Evolutionary conservation across 305 asterid genomes (phyloP).

Genomic region (Ilex paraguariensis): DNA sequence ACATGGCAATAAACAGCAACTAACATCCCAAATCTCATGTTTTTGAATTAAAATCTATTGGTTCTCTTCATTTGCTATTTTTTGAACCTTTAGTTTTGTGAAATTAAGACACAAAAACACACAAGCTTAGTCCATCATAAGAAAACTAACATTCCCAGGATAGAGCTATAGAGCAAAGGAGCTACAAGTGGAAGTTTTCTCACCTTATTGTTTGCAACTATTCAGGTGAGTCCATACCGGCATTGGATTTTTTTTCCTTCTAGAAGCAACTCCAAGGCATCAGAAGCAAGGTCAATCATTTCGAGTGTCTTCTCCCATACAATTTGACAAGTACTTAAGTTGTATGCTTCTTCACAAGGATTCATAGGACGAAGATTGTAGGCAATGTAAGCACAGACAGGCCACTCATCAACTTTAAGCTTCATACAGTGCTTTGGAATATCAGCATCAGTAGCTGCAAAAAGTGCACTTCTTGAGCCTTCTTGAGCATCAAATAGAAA

Average conservation of each 20-base stretch:
- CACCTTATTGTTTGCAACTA: too few species aligned
- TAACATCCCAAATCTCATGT: too few species aligned
- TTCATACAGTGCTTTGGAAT: slow-evolving; percentile 2
- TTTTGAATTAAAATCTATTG: too few species aligned
- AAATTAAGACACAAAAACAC: too few species aligned
- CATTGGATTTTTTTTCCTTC: slow-evolving; percentile 8
- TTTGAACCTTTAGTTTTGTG: too few species aligned
- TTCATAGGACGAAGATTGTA: neutral
- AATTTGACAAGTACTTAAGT: neutral
- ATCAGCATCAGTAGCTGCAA: slow-evolving; percentile 14
- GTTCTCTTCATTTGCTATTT: too few species aligned
- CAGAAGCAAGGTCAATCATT: slow-evolving; percentile 9
- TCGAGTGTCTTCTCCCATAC: slow-evolving; percentile 13
- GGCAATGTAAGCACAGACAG: slow-evolving; percentile 11
- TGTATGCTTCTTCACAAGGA: slow-evolving; percentile 12
- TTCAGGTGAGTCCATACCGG: neutral
- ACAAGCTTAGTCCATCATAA: too few species aligned
- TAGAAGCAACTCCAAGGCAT: slow-evolving; percentile 6
- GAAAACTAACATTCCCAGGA: too few species aligned
- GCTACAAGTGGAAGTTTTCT: too few species aligned
- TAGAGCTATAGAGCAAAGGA: too few species aligned
- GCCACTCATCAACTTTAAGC: slow-evolving; percentile 7
- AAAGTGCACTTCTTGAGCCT: slow-evolving; percentile 20
- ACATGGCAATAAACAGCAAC: too few species aligned
- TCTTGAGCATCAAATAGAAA: slow-evolving; percentile 13